Evolutionary conservation across 2,329 filamentous ascomycete genomes (phyloP).

Genomic region (Alternaria brassicae): DNA sequence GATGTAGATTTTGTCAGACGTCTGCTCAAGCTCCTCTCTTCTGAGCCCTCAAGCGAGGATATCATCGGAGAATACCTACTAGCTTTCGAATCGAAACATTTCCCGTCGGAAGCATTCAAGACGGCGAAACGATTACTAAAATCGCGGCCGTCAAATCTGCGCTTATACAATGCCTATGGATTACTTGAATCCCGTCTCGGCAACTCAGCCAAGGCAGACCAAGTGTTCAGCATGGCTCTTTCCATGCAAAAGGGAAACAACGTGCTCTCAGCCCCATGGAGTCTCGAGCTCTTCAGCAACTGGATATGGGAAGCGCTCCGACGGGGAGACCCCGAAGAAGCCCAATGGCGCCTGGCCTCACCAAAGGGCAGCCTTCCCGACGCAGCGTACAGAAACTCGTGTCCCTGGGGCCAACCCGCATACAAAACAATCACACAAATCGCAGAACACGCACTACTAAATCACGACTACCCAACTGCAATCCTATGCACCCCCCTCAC

Average conservation of each 20-base stretch:
- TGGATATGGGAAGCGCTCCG: slow-evolving; percentile 71
- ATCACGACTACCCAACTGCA: slow-evolving; percentile 53
- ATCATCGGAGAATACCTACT: slow-evolving; percentile 73
- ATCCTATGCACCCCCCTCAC: slow-evolving; percentile 66
- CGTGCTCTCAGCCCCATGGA: slow-evolving; percentile 60
- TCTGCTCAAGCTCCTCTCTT: slow-evolving; percentile 65
- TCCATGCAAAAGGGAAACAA: slow-evolving; percentile 59
- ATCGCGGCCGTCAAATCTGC: slow-evolving; percentile 66
- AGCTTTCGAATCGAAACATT: slow-evolving; percentile 67
- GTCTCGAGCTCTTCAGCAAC: slow-evolving; percentile 62
- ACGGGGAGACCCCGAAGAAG: slow-evolving; percentile 42
- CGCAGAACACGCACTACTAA: slow-evolving; percentile 64
- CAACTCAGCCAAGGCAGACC: slow-evolving; percentile 65
- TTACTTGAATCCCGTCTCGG: slow-evolving; percentile 70
- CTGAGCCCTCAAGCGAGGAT: slow-evolving; percentile 45
- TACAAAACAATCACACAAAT: slow-evolving; percentile 19
- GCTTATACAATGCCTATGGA: slow-evolving; percentile 81
- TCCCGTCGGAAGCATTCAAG: slow-evolving; percentile 66
- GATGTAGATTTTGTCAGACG: slow-evolving; percentile 29
- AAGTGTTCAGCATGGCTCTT: slow-evolving; percentile 73
- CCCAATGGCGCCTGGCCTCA: slow-evolving; percentile 46
- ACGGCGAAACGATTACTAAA: slow-evolving; percentile 77
- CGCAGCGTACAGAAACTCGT: background rate
- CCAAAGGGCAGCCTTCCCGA: slow-evolving; percentile 27
- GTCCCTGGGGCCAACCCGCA: slow-evolving; percentile 22